These are phyloP conservation scores for Chaetoscypha palmicola DNA, from an alignment of 2,329 filamentous ascomycete genomes.

Conservation along the genomic window DNA sequence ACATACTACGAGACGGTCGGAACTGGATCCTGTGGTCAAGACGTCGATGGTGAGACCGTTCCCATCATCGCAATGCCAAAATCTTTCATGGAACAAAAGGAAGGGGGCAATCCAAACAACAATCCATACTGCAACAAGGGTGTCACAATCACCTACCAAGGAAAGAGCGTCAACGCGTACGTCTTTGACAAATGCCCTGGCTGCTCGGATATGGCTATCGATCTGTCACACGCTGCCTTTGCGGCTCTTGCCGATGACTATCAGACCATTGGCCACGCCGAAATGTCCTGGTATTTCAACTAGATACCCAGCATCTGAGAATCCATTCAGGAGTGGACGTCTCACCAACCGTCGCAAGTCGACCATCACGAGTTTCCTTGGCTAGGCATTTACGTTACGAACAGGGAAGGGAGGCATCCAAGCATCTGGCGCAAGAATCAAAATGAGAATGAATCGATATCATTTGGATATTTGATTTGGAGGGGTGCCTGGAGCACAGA, in stretches of 20 bases:
- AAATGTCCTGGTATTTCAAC: conserved; percentile 42
- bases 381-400: conserved; percentile 7
- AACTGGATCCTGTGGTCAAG: conserved; percentile 1
- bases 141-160: conserved; percentile 62
- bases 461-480: conserved; percentile 14
- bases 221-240: conserved; percentile 53
- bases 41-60: conserved; percentile 29
- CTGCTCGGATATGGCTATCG: conserved; percentile 50
- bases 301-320: conserved; percentile 12
- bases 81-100: conserved; percentile 50
- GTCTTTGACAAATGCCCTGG: conserved; percentile 73
- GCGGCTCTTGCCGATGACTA: conserved; percentile 37
- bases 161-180: conserved; percentile 49
- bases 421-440: conserved; percentile 10
- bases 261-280: conserved; percentile 38
- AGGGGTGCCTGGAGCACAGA: conserved; percentile 5
- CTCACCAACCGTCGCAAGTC: conserved; percentile 23
- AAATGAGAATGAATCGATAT: conserved; percentile 12
- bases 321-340: conserved; percentile 27
- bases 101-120: conserved; percentile 43
- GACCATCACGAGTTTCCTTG: conserved; percentile 26
- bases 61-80: conserved; percentile 64
- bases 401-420: conserved; percentile 7
- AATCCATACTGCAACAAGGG: conserved; percentile 66
- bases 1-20: conserved; percentile 57